Evolutionary conservation across 768 basidiomycete species (phyloP), one percentile per base, ranked within the genome.

Genomic region (Coprinopsis cinerea): DNA sequence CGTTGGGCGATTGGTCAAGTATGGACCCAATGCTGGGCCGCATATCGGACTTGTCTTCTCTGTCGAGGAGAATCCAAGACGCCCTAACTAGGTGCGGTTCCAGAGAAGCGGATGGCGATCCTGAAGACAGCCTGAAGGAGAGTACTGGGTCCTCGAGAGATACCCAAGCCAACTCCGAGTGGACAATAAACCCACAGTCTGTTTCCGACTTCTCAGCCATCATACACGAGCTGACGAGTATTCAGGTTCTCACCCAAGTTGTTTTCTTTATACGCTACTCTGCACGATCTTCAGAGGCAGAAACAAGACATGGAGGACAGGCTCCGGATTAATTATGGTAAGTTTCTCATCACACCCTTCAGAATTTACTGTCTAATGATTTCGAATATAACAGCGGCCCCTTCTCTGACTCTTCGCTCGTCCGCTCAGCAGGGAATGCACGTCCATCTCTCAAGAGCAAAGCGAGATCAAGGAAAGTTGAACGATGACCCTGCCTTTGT

Each of bases 381-480:
- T 39, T 18, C 6, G 10, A n/a, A 13, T 2, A 20, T 37, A 41
- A 9, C 44, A 92, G 89, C 70, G 64, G 77, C 82, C 1, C 80
- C 85, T 20, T 89, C 89, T 11, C 59, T 92, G 53, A 82, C 86
- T 11, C 71, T 92, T 39, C 81, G 88, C 32, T 77, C 80, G 22
- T 83, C 77, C 0, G 75, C 81, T 15, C 74, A 74, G 9, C 79
- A 82, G 37, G 90, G 90, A 4, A 78, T 83, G 73, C 85, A 88
- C 61, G 75, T 91, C 35, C 89, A 91, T 54, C 66, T 92, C 23
- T 71, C 74, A 23, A 79, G 75, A 56, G 67, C 74, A 4, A 89
- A 81, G 62, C 79, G 82, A 24, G 85, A 88, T 52, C 75, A 74
- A 43, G 57, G 59, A 11, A 74, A 67, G 52, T 57, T 86, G 27